Evolutionary conservation across 768 basidiomycete genomes (phyloP), one percentile per base, ranked within the genome.

Genomic region (Tulasnella sp.): DNA sequence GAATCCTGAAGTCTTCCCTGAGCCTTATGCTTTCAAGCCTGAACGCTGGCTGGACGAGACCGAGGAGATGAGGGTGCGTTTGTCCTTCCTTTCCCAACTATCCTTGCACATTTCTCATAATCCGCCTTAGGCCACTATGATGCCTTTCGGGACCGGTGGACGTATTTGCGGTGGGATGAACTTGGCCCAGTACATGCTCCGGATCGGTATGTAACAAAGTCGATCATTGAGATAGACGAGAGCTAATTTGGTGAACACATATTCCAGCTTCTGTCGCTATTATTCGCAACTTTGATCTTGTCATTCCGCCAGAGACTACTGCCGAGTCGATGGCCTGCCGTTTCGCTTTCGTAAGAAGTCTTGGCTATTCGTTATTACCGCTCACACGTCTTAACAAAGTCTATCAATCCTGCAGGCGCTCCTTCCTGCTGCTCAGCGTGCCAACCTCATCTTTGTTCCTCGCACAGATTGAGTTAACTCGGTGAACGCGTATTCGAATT

Each of bases 111-210:
- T 20, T 8, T n/a, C 46, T 77, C 7, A 78, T 34, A 14, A 64
- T 64, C 24, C 9, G 44, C 44, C 31, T 41, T 85, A 88, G 75
- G 90, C 91, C 83, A 88, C 93, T 83, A 88, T 94, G 89, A 92
- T 95, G 88, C 93, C 94, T 0, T 95, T 94, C 82, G 94, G 94
- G 77, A 89, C 88, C 24, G 94, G 94, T 41, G 88, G 89, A 44
- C 90, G 94, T 72, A 86, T 93, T 37, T 95, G 94, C 83, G 94
- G 94, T 3, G 94, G 94, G 31, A 91, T 93, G 85, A 93, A 91
- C 83, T 86, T 94, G 69, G 94, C 93, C 0, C 91, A 93, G 79
- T 87, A 91, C 83, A 91, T 92, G 87, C 85, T 95, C 82, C 89
- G 90, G 83, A 87, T 92, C 69, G 88, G 37, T 74, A 24, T 34